A percentile compares a stretch with the other conserved stretches of the same genome.
Evolutionary conservation across 257 asterid species (phyloP).

Genomic region (Echites panduratus): DNA sequence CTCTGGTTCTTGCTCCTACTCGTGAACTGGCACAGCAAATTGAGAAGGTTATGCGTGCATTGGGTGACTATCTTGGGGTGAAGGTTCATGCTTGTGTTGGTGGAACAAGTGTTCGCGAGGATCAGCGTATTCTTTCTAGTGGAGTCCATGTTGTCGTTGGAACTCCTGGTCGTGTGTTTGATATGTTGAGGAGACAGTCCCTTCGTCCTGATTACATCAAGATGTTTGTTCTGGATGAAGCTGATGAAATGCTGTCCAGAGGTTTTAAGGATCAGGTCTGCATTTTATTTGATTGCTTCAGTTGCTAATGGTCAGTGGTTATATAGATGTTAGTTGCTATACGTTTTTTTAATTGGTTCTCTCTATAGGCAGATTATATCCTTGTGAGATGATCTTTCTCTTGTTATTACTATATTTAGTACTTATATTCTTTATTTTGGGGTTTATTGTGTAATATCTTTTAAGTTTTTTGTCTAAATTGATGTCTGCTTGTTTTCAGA

Average conservation of each 20-base stretch:
- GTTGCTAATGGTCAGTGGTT: not conserved
- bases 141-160: conserved; percentile 49
- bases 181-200: conserved; percentile 43
- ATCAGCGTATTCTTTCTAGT: conserved; percentile 40
- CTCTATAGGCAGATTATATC: not conserved
- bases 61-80: conserved; percentile 47
- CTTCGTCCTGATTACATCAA: conserved; percentile 41
- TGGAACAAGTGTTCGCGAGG: conserved; percentile 46
- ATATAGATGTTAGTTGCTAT: not conserved
- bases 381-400: not conserved
- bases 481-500: conserved; percentile 19
- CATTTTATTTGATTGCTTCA: conserved; percentile 3
- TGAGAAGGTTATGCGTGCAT: conserved; percentile 49
- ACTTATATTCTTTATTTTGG: not conserved
- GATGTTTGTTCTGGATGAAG: conserved; percentile 46
- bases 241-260: conserved; percentile 52
- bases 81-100: conserved; percentile 55
- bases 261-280: conserved; percentile 46
- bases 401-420: not conserved
- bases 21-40: conserved; percentile 52
- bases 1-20: conserved; percentile 46
- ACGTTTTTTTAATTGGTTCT: not conserved
- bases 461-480: not conserved
- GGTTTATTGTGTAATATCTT: not conserved
- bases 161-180: conserved; percentile 47